These are phyloP conservation scores for Poa annua DNA, from an alignment of 176 grass and related monocot genomes.

Conservation along the genomic window DNA sequence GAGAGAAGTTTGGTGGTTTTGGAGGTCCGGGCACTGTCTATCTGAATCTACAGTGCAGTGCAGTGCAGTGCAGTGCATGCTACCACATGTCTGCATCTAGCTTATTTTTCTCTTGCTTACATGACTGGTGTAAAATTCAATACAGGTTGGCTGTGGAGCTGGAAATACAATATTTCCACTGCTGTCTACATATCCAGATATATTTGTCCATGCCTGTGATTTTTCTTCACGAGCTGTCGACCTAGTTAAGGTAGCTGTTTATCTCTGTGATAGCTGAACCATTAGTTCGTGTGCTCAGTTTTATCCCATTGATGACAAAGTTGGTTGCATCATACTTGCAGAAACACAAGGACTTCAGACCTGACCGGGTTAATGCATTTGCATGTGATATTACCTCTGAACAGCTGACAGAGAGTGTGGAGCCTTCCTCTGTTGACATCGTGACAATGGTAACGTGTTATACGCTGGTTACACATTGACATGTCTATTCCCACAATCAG, in stretches of 20 bases:
- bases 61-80: background rate
- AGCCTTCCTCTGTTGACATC: conserved; percentile 70
- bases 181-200: conserved; percentile 70
- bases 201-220: conserved; percentile 91
- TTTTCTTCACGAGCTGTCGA: conserved; percentile 85
- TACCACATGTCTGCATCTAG: background rate
- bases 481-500: background rate
- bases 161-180: conserved; percentile 92
- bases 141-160: conserved; percentile 88
- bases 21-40: conserved; percentile 53
- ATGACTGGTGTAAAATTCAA: conserved; percentile 36
- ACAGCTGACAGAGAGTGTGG: conserved; percentile 54
- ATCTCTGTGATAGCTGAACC: background rate
- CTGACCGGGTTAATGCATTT: conserved; percentile 76
- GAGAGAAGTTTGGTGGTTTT: conserved; percentile 62
- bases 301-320: background rate
- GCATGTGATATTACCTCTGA: conserved; percentile 84
- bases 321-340: conserved; percentile 47
- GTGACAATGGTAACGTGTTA: conserved; percentile 84
- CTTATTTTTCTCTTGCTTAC: conserved; percentile 31
- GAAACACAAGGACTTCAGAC: conserved; percentile 83
- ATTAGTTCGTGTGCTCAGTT: background rate
- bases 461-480: conserved; percentile 11
- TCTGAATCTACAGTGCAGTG: background rate
- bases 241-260: conserved; percentile 75